Base-by-base conservation (phyloP, 768 basidiomycete genomes). In the Russula foetens region DNA sequence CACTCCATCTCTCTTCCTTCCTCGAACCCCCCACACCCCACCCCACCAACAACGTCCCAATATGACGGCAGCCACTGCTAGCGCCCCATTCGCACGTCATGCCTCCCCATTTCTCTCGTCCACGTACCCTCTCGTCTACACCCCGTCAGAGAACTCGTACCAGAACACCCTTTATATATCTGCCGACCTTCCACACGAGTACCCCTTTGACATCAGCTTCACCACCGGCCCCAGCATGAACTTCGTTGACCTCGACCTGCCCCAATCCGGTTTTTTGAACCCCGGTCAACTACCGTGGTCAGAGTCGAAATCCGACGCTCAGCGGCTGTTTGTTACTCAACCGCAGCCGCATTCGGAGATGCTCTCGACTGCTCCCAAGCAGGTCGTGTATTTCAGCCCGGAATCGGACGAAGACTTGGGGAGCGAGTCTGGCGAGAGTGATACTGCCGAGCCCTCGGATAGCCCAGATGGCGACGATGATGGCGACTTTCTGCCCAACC, bases 371-470 rank as follows among this genome's bases (percentile, higher is more conserved):
- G 52, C 39, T n/a, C 59, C 59, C 4, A 53, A 60, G 53, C 59
- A 60, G 23, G 59, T 60, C 11, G 53, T 60, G 2, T 60, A 60
- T 21, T 60, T 54, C 4, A 54, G 39, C 39, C 59, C 17, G 59
- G 55, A 47, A 60, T 60, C 58, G 2, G 52, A 63, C 28, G 49
- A 65, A 38, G 62, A 66, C n/a, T 15, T 64, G 2, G 50, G 44
- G 17, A 62, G 59, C 44, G 63, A 64, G 15, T 60, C 58, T 1
- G 64, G 64, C 33, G 64, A 66, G 28, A 66, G 64, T 28, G 64
- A 66, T 29, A 41, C 44, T 21, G 62, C 55, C 50, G 33, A 66
- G 35, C 56, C 35, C 1, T 62, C 61, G 38, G 61, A 58, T 53
- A 38, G 23, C 11, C 6, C 12, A 1, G 61, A 62, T 12, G 58